These are phyloP conservation scores for Thuja plicata DNA, from an alignment of 83 land plant species.

Conservation along the genomic window DNA sequence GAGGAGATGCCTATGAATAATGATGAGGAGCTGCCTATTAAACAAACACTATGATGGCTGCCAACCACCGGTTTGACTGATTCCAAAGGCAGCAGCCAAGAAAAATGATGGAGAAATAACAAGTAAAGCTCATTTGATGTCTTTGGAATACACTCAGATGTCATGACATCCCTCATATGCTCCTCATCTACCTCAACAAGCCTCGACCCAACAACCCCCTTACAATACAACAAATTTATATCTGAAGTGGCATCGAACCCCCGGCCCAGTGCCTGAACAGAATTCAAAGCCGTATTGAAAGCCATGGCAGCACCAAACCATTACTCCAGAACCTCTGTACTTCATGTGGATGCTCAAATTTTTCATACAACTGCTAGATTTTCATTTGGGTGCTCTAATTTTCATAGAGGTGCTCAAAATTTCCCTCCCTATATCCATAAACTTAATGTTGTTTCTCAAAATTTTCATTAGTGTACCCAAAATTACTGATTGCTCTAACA, in stretches of 20 bases:
- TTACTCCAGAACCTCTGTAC: not conserved
- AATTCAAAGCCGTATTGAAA: constrained; percentile 17
- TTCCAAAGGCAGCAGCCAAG: too few species aligned
- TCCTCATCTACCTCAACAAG: constrained; percentile 45
- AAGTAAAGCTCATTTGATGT: constrained; percentile 5
- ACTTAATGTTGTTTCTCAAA: not conserved
- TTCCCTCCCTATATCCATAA: not conserved
- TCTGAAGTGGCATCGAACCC: constrained; percentile 77
- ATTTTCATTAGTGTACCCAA: not conserved
- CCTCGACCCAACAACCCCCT: constrained; percentile 54
- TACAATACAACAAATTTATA: constrained; percentile 65
- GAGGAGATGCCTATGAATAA: too few species aligned
- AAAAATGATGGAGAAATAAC: too few species aligned
- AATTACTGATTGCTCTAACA: too few species aligned
- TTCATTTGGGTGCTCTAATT: not conserved
- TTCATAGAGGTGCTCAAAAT: not conserved
- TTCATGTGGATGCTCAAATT: not conserved
- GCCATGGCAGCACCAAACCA: not conserved
- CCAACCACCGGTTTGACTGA: too few species aligned
- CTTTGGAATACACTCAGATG: constrained; percentile 19
- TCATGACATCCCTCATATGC: constrained; percentile 30
- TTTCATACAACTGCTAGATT: not conserved
- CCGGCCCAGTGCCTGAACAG: constrained; percentile 65
- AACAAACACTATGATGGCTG: too few species aligned
- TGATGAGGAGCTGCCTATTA: too few species aligned